Base-by-base conservation (phyloP, 176 grass and related monocot genomes). In the Oryza longistaminata region DNA sequence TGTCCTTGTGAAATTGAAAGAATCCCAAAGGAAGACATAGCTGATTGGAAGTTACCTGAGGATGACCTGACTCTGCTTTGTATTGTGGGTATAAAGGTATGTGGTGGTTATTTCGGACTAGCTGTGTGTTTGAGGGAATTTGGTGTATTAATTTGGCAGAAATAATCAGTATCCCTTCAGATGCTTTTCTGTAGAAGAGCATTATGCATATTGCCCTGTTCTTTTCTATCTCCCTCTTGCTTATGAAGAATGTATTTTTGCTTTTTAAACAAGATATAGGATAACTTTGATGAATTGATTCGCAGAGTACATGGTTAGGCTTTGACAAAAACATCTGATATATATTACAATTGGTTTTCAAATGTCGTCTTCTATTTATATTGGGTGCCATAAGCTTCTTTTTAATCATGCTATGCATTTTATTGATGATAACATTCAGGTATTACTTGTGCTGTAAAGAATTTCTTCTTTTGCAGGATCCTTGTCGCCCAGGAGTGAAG, bases 11-110 rank as follows among this genome's bases (percentile, higher is more conserved):
- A 93, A 55, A 31, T 25, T 15, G 83, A 80, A 87, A 76, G 42
- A 45, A 75, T 98, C 58, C 93, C 93, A 15, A 68, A 81, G 40
- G 91, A 93, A 71, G 89, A 94, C 68, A 93, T 89, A 81, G 78
- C 85, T 64, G 89, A 85, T 48, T 98, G 93, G 96, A 68, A 95
- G 68, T 93, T 98, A 82, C 96, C 93, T 72, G 96, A 98, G 76
- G 93, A 92, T 83, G 84, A 93, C 61, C 84, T 98, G 65, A 90
- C 87, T 76, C 77, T 98, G 39, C 89, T 98, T 85, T 89, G 88
- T 61, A 90, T 98, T 39, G 83, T 95, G 68, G 96, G 96, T 61
- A 95, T 98, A 68, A 98, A 98, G 93, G 96, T 98, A 71, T 34
- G 81, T 90, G 66, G 61, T 11, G 77, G 24, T 82, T 86, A 35